These are phyloP conservation scores for Penicillium odoratum DNA, from an alignment of 495 filamentous ascomycete genomes.

Conservation along the genomic window DNA sequence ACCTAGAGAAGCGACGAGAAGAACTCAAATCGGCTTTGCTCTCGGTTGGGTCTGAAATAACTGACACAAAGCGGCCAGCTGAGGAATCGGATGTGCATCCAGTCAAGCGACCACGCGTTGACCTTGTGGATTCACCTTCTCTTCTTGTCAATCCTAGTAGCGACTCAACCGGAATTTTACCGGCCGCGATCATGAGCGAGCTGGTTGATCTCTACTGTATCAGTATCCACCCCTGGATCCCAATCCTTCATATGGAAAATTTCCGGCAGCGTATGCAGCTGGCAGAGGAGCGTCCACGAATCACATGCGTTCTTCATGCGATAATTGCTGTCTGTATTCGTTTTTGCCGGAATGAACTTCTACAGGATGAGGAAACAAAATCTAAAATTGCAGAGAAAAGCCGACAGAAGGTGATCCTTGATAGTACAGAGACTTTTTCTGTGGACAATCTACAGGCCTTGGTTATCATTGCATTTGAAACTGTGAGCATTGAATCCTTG, in stretches of 20 bases:
- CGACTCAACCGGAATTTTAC: too few relatives aligned
- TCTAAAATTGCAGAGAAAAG: too few relatives aligned
- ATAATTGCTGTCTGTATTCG: constrained; percentile 11
- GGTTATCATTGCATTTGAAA: constrained; percentile 31
- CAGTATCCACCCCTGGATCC: constrained; percentile 28
- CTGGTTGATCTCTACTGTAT: too few relatives aligned
- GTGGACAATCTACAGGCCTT: constrained; percentile 31
- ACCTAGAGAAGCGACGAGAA: constrained; percentile 13
- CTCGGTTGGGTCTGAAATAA: neutral
- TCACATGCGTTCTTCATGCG: too few relatives aligned
- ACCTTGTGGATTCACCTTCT: too few relatives aligned
- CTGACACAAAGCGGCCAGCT: too few relatives aligned
- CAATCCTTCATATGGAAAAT: constrained; percentile 22
- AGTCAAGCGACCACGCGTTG: too few relatives aligned
- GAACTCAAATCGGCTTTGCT: constrained; percentile 10
- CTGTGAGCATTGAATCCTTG: constrained; percentile 11
- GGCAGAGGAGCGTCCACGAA: constrained; percentile 8
- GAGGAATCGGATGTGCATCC: too few relatives aligned
- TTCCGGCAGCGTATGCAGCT: constrained; percentile 23
- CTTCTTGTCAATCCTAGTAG: too few relatives aligned
- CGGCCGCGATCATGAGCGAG: too few relatives aligned
- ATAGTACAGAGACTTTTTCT: constrained; percentile 26
- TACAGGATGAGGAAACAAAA: too few relatives aligned
- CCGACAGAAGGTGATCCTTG: too few relatives aligned
- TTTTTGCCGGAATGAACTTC: constrained; percentile 9